Percentiles rank a stretch among this genome's conserved stretches.
phyloP scores from a whole-genome alignment of 257 asterid genomes.

The Plantago major region DNA sequence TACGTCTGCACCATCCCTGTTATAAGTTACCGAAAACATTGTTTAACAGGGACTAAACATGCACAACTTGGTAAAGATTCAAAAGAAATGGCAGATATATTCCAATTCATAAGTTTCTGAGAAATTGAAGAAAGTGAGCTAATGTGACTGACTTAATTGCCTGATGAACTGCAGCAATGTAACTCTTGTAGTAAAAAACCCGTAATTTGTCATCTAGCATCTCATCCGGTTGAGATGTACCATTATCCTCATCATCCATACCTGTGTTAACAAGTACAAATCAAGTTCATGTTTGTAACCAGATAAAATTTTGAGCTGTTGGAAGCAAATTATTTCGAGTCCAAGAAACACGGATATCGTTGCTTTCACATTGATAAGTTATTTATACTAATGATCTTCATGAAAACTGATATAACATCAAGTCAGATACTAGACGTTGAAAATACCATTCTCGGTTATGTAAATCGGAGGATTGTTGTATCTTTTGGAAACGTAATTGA shows the following conservation, averaged over 20 bases:
- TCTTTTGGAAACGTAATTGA: constrained; percentile 36
- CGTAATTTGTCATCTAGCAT: constrained; percentile 46
- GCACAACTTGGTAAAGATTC: neutral
- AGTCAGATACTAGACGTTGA: no score
- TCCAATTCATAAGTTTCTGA: neutral
- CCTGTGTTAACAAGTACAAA: constrained; percentile 23
- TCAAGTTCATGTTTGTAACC: neutral
- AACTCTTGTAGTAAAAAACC: constrained; percentile 41
- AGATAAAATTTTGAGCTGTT: neutral
- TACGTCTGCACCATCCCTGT: constrained; percentile 68
- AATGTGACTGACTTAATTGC: constrained; percentile 36
- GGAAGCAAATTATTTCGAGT: no score
- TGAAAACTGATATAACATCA: neutral
- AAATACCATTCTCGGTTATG: constrained; percentile 48
- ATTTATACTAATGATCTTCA: no score
- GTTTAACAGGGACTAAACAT: neutral
- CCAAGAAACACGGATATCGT: no score
- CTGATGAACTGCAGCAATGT: constrained; percentile 49
- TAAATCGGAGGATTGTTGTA: constrained; percentile 44
- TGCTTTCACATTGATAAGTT: no score
- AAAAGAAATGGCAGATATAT: neutral
- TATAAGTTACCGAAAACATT: constrained; percentile 15
- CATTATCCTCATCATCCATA: constrained; percentile 47
- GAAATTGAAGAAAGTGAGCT: neutral
- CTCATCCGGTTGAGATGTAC: constrained; percentile 27